Percentiles rank a stretch among this genome's conserved stretches.
phyloP scores from a whole-genome alignment of 306 rosid genomes.

The Lathyrus tuberosus region DNA sequence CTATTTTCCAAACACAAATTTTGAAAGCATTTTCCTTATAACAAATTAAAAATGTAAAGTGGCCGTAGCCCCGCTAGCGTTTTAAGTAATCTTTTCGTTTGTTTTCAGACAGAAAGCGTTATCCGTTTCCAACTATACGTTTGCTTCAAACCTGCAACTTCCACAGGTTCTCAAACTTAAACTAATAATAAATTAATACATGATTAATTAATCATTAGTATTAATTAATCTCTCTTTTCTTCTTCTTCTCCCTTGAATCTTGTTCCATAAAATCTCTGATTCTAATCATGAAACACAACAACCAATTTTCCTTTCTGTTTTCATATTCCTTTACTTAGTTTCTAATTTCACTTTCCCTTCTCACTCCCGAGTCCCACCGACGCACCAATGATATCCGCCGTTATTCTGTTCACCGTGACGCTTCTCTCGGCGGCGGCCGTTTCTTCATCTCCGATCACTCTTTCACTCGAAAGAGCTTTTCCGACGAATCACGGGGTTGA shows the following conservation, averaged over 20 bases:
- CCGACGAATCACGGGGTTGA: slow-evolving; percentile 63
- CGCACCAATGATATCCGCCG: slow-evolving; percentile 42
- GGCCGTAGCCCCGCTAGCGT: no score
- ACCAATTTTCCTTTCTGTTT: slow-evolving; percentile 36
- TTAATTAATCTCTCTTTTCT: background rate
- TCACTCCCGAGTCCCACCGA: background rate
- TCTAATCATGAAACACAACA: slow-evolving; percentile 36
- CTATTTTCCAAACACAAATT: no score
- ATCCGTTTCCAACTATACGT: background rate
- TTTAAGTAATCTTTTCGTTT: background rate
- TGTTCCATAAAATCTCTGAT: background rate
- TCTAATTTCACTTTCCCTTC: slow-evolving; percentile 9
- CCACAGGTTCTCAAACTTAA: background rate
- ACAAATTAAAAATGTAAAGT: no score
- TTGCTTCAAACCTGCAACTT: slow-evolving; percentile 17
- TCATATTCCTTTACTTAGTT: slow-evolving; percentile 33
- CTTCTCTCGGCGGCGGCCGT: slow-evolving; percentile 41
- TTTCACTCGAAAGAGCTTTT: slow-evolving; percentile 77
- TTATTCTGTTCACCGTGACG: slow-evolving; percentile 42
- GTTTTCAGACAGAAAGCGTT: background rate
- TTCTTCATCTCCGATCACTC: slow-evolving; percentile 50
- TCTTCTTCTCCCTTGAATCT: background rate
- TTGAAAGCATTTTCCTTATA: no score
- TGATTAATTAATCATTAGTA: no score
- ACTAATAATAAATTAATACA: no score